Evolutionary conservation across 495 filamentous ascomycete species (phyloP).

Genomic region (Penicillium canariense): DNA sequence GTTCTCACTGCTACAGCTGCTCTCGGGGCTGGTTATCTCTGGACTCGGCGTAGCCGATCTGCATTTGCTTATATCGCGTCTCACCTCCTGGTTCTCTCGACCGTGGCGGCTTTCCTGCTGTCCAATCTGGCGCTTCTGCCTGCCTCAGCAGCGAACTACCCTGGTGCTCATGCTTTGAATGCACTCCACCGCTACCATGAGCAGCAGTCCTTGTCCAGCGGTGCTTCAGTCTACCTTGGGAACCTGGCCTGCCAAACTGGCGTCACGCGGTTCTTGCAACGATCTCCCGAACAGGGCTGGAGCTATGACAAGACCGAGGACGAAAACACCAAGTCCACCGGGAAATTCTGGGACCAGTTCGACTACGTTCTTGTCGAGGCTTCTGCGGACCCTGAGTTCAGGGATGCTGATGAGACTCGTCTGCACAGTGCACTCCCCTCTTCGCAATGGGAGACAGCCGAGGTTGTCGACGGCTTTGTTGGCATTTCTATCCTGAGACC

Average conservation of each 20-base stretch:
- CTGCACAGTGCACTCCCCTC: slow-evolving; percentile 14
- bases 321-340: slow-evolving; percentile 49
- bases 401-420: slow-evolving; percentile 20
- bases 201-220: slow-evolving; percentile 18
- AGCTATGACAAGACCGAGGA: slow-evolving; percentile 56
- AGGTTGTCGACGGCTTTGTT: slow-evolving; percentile 65
- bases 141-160: slow-evolving; percentile 79
- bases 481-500: slow-evolving; percentile 66
- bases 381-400: slow-evolving; percentile 30
- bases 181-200: slow-evolving; percentile 39
- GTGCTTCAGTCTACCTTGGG: slow-evolving; percentile 67
- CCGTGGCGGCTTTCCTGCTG: slow-evolving; percentile 54
- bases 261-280: slow-evolving; percentile 78
- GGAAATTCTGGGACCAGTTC: slow-evolving; percentile 75
- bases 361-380: slow-evolving; percentile 78
- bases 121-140: slow-evolving; percentile 63
- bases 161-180: slow-evolving; percentile 74
- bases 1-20: slow-evolving; percentile 75
- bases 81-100: slow-evolving; percentile 58
- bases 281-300: slow-evolving; percentile 34
- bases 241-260: slow-evolving; percentile 92
- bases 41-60: slow-evolving; percentile 62
- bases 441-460: slow-evolving; percentile 66
- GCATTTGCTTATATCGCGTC: slow-evolving; percentile 38
- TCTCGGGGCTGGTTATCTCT: slow-evolving; percentile 70